Evolutionary conservation across 1,284 basidiomycete genomes (phyloP), one percentile per base, ranked within the genome.

Genomic region (Irpex rosettiformis): DNA sequence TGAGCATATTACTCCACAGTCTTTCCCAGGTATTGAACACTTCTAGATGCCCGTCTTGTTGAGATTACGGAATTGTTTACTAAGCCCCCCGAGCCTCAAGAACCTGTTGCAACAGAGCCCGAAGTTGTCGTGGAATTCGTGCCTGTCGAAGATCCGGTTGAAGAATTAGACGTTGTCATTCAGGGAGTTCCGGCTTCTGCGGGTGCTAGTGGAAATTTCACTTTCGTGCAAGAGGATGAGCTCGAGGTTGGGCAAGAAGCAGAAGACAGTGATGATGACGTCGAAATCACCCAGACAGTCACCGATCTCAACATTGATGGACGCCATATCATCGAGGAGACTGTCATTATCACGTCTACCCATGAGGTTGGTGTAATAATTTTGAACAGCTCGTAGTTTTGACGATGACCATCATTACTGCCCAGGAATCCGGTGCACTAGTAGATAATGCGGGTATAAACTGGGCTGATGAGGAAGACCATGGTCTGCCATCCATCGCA

Each of bases 201-300:
- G 29, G 69, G 73, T 30, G 67, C 72, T 18, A 76, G 84, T 0
- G 78, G 77, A 55, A 81, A 81, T 70, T 86, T 91, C 77, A 83
- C 81, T 65, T 92, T 91, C 71, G 86, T 92, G 75, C 84, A 89
- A 71, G 86, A 80, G 57, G 91, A 89, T 67, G 89, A 92, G 65
- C 47, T 91, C 28, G 90, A 69, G 52, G 71, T 64, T 30, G 66
- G 63, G 65, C 72, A 86, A 48, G 84, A 67, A 59, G 54, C 33
- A 45, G 25, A 65, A 52, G 60, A 63, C 7, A 51, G 48, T 22
- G 48, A 27, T n/a, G 61, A 62, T 11, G 68, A 70, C 55, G 69
- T 72, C 24, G 66, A 69, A 51, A 52, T 66, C 8, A 62, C 60
- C 3, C 66, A 70, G 49, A 64, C 65, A 0, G 54, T 66, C 24